Conservation (phyloP, 176 grass and related monocot genomes). For the Musa troglodytarum region DNA sequence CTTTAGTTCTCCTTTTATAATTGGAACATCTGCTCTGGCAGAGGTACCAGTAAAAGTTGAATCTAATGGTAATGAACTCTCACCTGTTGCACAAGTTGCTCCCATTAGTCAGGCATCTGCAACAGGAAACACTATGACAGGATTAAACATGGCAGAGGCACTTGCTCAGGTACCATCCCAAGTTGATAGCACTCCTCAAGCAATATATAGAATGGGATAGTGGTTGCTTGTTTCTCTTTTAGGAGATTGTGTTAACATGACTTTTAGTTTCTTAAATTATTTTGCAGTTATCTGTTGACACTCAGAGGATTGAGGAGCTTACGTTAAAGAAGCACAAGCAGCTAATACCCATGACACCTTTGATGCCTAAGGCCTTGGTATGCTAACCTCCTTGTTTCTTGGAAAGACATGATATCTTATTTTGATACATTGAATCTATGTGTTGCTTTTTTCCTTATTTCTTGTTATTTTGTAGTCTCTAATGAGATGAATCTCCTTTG, state of each 20-base stretch:
- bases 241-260: background rate
- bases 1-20: background rate
- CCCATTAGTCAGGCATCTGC: slow-evolving; percentile 5
- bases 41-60: slow-evolving; percentile 27
- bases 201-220: slow-evolving; percentile 5
- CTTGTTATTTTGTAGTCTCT: background rate
- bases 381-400: slow-evolving; percentile 13
- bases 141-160: slow-evolving; percentile 45
- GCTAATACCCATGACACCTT: slow-evolving; percentile 34
- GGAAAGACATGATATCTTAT: background rate
- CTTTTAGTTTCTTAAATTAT: background rate
- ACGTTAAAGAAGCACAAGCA: slow-evolving; percentile 33
- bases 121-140: slow-evolving; percentile 1
- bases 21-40: slow-evolving; percentile 32
- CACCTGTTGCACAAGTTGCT: slow-evolving; percentile 1
- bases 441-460: background rate
- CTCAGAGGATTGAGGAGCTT: slow-evolving; percentile 37
- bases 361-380: slow-evolving; percentile 36
- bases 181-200: slow-evolving; percentile 30
- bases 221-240: background rate
- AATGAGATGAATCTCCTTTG: background rate
- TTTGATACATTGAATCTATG: background rate
- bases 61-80: background rate
- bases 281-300: slow-evolving; percentile 31
- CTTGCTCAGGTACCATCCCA: slow-evolving; percentile 33